Evolutionary conservation across 2,329 filamentous ascomycete species (phyloP), one percentile per base, ranked within the genome.

Genomic region (Paraphoma chrysanthemicola): DNA sequence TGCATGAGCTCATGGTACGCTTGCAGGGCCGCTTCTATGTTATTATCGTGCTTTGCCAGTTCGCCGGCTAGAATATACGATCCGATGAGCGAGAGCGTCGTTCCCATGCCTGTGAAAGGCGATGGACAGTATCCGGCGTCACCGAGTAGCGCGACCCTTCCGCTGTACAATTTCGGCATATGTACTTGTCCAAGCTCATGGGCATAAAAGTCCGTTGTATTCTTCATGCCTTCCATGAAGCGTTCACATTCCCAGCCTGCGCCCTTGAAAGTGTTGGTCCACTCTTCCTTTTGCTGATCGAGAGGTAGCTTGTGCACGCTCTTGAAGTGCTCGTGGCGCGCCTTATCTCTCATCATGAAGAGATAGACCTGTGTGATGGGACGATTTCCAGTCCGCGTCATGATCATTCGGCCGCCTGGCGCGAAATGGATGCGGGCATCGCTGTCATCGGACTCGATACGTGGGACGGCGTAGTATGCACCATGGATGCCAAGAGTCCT

Each of bases 141-240:
- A 0, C 85, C 86, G 0, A 86, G 55, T 0, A 87, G 70, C 0
- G 76, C 80, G 1, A 86, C 78, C 0, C 84, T 78, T 0, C 82
- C 81, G 0, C 70, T 70, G 16, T 72, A 79, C 79, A 79, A 84
- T 3, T 55, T 54, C 0, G 77, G 64, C 60, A 82, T 59, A 46
- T 79, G 79, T 28, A 87, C 78, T 46, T 82, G 76, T 0, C 71
- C 78, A 28, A 84, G 66, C 4, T 78, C 72, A 10, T 78, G 65
- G 23, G 73, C 73, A 70, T 85, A 85, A 56, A 85, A 84, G 60
- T 84, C 79, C 0, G 77, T 61, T 1, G 70, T 55, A 31, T 56
- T 38, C 1, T 71, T 58, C 66, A 86, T 68, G 0, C 65, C 75
- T 3, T 77, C 58, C 1, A 86, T 29, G 0, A 85, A 62, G 16